These are phyloP conservation scores for Pulicaria dysenterica DNA, from an alignment of 129 eudicot genomes.

Conservation along the genomic window DNA sequence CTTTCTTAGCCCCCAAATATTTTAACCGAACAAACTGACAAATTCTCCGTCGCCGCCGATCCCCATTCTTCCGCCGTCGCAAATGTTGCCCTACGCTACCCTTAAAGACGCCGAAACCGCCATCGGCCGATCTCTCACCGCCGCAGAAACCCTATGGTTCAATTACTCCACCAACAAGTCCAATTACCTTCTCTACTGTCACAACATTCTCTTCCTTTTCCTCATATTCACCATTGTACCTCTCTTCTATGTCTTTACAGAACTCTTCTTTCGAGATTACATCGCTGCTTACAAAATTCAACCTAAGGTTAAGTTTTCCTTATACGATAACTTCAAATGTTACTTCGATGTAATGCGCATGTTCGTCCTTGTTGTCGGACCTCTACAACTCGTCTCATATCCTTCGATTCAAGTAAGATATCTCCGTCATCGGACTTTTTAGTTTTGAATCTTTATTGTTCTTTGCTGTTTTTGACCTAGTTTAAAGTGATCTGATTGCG, in stretches of 20 bases:
- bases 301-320: constrained; percentile 59
- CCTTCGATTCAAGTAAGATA: constrained; percentile 57
- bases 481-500: no score
- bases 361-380: constrained; percentile 66
- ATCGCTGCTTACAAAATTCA: constrained; percentile 56
- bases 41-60: neutral
- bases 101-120: constrained; percentile 56
- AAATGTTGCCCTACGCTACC: constrained; percentile 67
- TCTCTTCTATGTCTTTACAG: constrained; percentile 48
- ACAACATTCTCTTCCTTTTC: constrained; percentile 71
- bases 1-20: neutral
- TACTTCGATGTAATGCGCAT: constrained; percentile 64
- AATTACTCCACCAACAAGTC: constrained; percentile 72
- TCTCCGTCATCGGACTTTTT: neutral
- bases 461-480: no score
- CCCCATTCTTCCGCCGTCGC: neutral
- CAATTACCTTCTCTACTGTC: constrained; percentile 78
- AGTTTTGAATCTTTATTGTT: no score
- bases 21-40: constrained; percentile 23
- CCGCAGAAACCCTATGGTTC: constrained; percentile 68
- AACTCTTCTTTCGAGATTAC: constrained; percentile 32
- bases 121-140: constrained; percentile 55
- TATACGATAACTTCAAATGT: constrained; percentile 47
- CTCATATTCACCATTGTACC: constrained; percentile 56
- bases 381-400: constrained; percentile 72